phyloP scores from a whole-genome alignment of 2,329 filamentous ascomycete genomes.

The Gremmenia infestans region DNA sequence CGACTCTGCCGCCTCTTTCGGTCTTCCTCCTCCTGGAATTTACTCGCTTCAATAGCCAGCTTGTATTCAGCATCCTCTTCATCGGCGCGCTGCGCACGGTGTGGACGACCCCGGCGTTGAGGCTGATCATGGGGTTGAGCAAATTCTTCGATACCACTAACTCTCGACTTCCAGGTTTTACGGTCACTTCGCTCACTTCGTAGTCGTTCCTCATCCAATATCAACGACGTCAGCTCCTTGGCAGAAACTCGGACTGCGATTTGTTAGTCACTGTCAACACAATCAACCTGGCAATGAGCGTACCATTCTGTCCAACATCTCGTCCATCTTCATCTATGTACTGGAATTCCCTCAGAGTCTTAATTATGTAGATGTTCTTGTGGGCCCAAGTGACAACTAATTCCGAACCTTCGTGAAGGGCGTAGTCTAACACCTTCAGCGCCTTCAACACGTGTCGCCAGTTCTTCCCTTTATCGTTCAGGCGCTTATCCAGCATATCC shows the following conservation, averaged over 20 bases:
- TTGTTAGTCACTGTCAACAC: slow-evolving; percentile 12
- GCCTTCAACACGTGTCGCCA: slow-evolving; percentile 98
- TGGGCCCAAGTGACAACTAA: slow-evolving; percentile 95
- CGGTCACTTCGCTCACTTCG: slow-evolving; percentile 86
- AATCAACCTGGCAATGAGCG: slow-evolving; percentile 24
- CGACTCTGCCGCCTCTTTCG: slow-evolving; percentile 64
- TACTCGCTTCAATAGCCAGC: slow-evolving; percentile 90
- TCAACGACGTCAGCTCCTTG: slow-evolving; percentile 88
- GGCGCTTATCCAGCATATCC: slow-evolving; percentile 97
- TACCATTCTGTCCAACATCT: slow-evolving; percentile 96
- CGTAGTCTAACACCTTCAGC: slow-evolving; percentile 96
- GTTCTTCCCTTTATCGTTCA: slow-evolving; percentile 99
- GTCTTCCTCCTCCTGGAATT: slow-evolving; percentile 91
- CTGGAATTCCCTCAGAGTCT: slow-evolving; percentile 93
- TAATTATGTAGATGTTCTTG: slow-evolving; percentile 98
- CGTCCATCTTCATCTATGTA: slow-evolving; percentile 93
- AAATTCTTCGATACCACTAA: slow-evolving; percentile 86
- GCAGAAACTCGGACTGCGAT: slow-evolving; percentile 81
- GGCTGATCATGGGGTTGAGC: slow-evolving; percentile 41
- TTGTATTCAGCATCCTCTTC: slow-evolving; percentile 89
- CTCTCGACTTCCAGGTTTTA: slow-evolving; percentile 94
- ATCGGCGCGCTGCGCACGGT: slow-evolving; percentile 51
- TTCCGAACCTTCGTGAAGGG: slow-evolving; percentile 93
- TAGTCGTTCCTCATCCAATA: slow-evolving; percentile 89
- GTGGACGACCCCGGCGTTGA: slow-evolving; percentile 42